Evolutionary conservation across 2,329 filamentous ascomycete genomes (phyloP).

Genomic region (Colletotrichum simmondsii): DNA sequence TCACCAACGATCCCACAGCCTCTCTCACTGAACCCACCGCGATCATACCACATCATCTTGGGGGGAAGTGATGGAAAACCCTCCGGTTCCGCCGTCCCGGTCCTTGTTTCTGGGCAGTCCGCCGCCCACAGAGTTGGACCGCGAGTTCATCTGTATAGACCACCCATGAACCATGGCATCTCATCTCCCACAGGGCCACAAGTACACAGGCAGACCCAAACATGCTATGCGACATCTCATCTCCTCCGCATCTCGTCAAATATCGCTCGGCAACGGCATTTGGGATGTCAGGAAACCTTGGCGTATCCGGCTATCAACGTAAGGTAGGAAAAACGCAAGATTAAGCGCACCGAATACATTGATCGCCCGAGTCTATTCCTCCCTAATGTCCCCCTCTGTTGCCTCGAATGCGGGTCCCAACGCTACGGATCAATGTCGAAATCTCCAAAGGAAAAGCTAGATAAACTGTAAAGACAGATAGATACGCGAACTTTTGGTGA

Average conservation of each 20-base stretch:
- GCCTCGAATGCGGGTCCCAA: background rate
- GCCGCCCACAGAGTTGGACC: background rate
- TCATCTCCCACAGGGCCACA: background rate
- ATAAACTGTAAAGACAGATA: background rate
- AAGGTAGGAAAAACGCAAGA: background rate
- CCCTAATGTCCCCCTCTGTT: background rate
- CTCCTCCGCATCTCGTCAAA: background rate
- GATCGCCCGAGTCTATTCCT: background rate
- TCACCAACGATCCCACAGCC: background rate
- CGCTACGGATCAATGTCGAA: background rate
- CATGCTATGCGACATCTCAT: background rate
- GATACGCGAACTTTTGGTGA: background rate
- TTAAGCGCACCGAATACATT: background rate
- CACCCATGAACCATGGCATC: background rate
- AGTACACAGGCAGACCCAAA: background rate
- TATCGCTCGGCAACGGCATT: background rate
- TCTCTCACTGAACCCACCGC: background rate
- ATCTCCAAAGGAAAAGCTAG: background rate
- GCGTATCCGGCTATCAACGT: background rate
- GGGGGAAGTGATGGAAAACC: conserved; percentile 3
- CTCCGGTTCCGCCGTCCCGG: conserved; percentile 20
- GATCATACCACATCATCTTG: background rate
- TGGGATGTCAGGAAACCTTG: background rate
- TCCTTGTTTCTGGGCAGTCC: background rate
- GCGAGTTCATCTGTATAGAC: background rate